Percentiles rank a stretch among this genome's conserved stretches.
Evolutionary conservation across 305 asterid species (phyloP).

Genomic region (Rubia peregrina): DNA sequence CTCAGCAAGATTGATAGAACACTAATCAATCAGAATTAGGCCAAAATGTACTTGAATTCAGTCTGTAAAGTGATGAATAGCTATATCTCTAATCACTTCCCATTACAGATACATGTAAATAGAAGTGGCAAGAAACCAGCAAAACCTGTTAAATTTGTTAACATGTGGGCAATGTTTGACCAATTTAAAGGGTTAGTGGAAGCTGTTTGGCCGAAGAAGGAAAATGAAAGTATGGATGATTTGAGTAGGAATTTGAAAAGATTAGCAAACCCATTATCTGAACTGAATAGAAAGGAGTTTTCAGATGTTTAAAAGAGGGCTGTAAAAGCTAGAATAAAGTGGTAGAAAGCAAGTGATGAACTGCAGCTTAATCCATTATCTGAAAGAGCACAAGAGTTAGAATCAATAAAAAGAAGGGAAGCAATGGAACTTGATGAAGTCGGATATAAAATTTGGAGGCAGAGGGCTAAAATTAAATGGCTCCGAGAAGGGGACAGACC

Average conservation of each 20-base stretch:
- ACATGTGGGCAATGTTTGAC: neutral
- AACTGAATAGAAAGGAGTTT: too few species aligned
- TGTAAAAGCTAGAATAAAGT: too few species aligned
- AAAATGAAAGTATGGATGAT: too few species aligned
- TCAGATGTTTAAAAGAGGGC: neutral
- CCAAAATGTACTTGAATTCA: neutral
- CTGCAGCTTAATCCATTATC: neutral
- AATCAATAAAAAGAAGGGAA: too few species aligned
- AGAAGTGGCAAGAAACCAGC: neutral
- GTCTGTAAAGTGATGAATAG: accelerated
- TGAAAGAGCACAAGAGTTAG: too few species aligned
- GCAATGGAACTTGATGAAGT: neutral
- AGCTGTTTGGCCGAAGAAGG: neutral
- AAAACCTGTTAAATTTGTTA: neutral
- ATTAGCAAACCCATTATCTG: neutral
- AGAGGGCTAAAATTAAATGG: neutral
- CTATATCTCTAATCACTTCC: neutral
- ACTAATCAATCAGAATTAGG: neutral
- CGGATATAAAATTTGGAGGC: neutral
- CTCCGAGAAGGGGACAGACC: neutral
- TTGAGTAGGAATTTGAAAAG: too few species aligned
- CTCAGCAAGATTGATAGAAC: neutral
- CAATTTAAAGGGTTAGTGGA: neutral
- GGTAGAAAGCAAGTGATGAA: too few species aligned
- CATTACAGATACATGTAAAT: neutral